Base-by-base conservation (phyloP, 2,329 filamentous ascomycete genomes). In the Endoconidiophora laricicola region DNA sequence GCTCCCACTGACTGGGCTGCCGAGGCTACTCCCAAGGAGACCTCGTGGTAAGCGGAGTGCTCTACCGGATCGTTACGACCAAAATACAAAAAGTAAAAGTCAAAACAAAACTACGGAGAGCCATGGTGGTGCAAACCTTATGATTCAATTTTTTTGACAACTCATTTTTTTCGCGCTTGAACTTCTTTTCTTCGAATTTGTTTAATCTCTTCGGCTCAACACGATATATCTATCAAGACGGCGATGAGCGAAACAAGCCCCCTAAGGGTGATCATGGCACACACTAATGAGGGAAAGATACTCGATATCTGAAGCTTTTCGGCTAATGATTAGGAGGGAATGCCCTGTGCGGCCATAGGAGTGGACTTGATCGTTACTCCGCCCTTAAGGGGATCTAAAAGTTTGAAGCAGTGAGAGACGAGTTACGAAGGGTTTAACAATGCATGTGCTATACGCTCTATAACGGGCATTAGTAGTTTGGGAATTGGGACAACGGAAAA, bases 241-340 rank as follows among this genome's bases (percentile, higher is more conserved):
- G 5, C 7, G 40, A 43, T 43, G 18, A 43, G 18, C 16, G 14
- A 14, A 22, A 22, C 12, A 24, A 12, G 12, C 39, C 42, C 42
- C 56, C 56, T 55, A 56, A 59, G 68, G 69, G 47, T 53, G 23
- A 67, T 72, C 68, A 69, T 78, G 77, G 73, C 73, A 69, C 72
- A 81, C 79, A 82, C 87, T 95, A 74, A 95, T 83, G 88, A 95
- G 87, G 90, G 90, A 96, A 96, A 96, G 90, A 96, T 87, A 94
- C 82, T 86, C 76, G 65, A 66, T 58, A 52, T 55, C 50, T 54
- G 44, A 52, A 56, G 53, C 55, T 52, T 55, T 50, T 55, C 54
- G 50, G 44, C 46, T 56, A 36, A 18, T 18, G 48, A 55, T 45
- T 53, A 66, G 69, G 81, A 86, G 88, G 87, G 90, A 96, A 95